Conservation (phyloP, 257 asterid species). For the Nicotiana sylvestris region DNA sequence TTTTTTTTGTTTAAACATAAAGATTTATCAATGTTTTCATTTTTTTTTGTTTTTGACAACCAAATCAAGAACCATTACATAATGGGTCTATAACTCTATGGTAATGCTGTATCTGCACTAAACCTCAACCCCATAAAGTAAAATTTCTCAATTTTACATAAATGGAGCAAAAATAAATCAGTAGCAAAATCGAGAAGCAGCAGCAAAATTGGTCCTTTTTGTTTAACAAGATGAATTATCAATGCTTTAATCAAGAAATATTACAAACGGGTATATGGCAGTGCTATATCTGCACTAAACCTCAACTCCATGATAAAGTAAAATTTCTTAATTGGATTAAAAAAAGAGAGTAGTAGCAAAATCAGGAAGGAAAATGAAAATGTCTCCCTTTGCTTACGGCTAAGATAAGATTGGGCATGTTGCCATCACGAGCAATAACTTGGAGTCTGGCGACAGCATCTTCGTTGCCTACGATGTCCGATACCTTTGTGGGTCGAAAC, state of each 20-base stretch:
- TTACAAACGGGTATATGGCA: too few relatives aligned
- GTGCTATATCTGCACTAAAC: not conserved
- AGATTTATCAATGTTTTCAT: not conserved
- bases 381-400: conserved; percentile 38
- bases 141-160: not conserved
- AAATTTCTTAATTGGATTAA: too few relatives aligned
- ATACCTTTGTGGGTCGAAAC: conserved; percentile 73
- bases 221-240: too few relatives aligned
- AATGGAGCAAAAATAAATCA: not conserved
- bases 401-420: conserved; percentile 90
- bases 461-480: conserved; percentile 87
- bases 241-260: too few relatives aligned
- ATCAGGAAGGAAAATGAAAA: not conserved
- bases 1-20: too few relatives aligned
- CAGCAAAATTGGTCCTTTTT: too few relatives aligned
- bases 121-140: not conserved
- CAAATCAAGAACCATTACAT: too few relatives aligned
- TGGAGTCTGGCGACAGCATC: conserved; percentile 92
- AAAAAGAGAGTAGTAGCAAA: not conserved
- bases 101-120: not conserved
- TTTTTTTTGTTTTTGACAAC: not conserved
- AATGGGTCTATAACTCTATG: not conserved
- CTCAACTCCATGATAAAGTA: not conserved
- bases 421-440: conserved; percentile 88
- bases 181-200: not conserved